Conservation (phyloP, 1,139 yeast species). For the Zhuliangozyma parablackwelliae region DNA sequence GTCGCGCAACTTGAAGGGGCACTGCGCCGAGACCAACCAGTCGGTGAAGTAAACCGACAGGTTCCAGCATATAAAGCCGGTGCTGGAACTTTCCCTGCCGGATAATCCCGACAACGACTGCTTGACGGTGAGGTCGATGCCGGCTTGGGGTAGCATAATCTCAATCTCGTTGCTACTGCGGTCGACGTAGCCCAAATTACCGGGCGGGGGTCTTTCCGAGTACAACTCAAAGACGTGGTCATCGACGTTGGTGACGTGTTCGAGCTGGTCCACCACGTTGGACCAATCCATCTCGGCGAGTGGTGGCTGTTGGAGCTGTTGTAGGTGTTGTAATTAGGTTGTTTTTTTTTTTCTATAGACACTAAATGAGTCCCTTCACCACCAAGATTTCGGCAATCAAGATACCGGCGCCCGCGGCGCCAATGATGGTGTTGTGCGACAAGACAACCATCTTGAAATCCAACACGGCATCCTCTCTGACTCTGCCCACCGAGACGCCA, state of each 20-base stretch:
- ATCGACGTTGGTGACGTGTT: slow-evolving; percentile 12
- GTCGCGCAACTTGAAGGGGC: slow-evolving; percentile 8
- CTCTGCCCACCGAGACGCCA: slow-evolving; percentile 92
- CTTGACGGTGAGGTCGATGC: slow-evolving; percentile 27
- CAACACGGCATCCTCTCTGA: slow-evolving; percentile 87
- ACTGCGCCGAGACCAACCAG: slow-evolving; percentile 32
- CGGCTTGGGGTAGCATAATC: slow-evolving; percentile 28
- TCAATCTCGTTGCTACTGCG: slow-evolving; percentile 26
- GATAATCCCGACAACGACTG: slow-evolving; percentile 43
- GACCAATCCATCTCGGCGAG: slow-evolving; percentile 1
- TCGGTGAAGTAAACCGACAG: slow-evolving; percentile 47
- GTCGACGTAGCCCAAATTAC: slow-evolving; percentile 44
- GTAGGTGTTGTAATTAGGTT: too few species aligned
- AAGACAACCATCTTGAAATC: slow-evolving; percentile 94
- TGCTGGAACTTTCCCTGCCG: slow-evolving; percentile 49
- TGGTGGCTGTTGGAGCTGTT: too few species aligned
- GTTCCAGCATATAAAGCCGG: slow-evolving; percentile 69
- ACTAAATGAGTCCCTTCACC: slow-evolving; percentile 68
- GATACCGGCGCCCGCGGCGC: slow-evolving; percentile 99
- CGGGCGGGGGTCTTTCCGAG: slow-evolving; percentile 28
- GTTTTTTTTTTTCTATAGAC: neutral
- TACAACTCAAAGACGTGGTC: slow-evolving; percentile 50
- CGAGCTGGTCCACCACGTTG: slow-evolving; percentile 3
- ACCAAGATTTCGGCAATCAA: slow-evolving; percentile 87
- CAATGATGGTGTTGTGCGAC: slow-evolving; percentile 94